Evolutionary conservation across 768 basidiomycete genomes (phyloP).

Genomic region (Phanerochaete carnosa): DNA sequence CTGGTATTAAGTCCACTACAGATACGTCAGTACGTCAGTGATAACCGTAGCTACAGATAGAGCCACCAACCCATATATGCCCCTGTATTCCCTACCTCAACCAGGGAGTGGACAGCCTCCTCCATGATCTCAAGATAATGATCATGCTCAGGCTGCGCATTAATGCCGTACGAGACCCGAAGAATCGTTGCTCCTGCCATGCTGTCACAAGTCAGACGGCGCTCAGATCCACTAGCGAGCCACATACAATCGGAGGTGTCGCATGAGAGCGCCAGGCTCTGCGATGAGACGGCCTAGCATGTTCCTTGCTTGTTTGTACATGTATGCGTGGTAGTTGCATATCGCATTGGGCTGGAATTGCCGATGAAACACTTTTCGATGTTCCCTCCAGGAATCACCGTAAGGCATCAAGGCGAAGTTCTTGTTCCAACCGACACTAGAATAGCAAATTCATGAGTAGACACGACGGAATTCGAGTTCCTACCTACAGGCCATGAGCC

Average conservation of each 20-base stretch:
- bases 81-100: constrained; percentile 10
- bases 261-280: constrained; percentile 22
- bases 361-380: constrained; percentile 8
- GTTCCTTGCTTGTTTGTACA: background rate
- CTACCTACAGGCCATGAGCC: background rate
- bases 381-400: constrained; percentile 6
- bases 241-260: background rate
- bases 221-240: background rate
- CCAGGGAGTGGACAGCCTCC: constrained; percentile 1
- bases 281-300: constrained; percentile 19
- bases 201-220: constrained; percentile 1
- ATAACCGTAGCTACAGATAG: background rate
- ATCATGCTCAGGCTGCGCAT: constrained; percentile 15
- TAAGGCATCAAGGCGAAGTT: constrained; percentile 9
- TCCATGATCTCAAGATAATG: constrained; percentile 13
- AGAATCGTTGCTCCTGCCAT: constrained; percentile 15
- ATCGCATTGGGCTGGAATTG: background rate
- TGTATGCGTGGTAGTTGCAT: background rate
- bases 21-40: background rate
- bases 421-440: constrained; percentile 4
- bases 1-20: constrained; percentile 6
- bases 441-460: background rate
- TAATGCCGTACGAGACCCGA: constrained; percentile 12
- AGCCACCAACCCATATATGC: constrained; percentile 14
- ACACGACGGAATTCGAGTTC: background rate